Evolutionary conservation across 2,329 filamentous ascomycete species (phyloP).

Genomic region (Aspergillus pseudotamarii): DNA sequence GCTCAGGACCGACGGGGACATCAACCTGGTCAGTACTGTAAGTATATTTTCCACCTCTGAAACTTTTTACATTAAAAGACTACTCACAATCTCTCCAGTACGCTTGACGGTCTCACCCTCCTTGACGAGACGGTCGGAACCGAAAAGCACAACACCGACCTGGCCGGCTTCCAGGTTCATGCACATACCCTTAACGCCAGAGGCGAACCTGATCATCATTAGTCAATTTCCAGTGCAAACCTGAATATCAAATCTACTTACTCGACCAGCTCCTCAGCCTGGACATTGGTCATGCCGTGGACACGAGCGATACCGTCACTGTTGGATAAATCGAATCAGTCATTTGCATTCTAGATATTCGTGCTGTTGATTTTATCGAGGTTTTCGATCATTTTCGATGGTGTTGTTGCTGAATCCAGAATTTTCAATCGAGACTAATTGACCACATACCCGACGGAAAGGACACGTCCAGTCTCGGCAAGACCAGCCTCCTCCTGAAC

Average conservation of each 20-base stretch:
- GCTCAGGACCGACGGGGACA: slow-evolving; percentile 86
- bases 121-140: slow-evolving; percentile 99
- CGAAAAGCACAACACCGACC: slow-evolving; percentile 99
- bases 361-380: slow-evolving; percentile 17
- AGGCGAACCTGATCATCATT: slow-evolving; percentile 76
- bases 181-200: slow-evolving; percentile 99
- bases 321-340: slow-evolving; percentile 32
- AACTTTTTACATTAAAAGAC: not conserved
- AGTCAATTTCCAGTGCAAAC: slow-evolving; percentile 25
- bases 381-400: slow-evolving; percentile 33
- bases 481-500: slow-evolving; percentile 95
- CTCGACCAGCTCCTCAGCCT: slow-evolving; percentile 99
- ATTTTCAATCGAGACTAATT: slow-evolving; percentile 30
- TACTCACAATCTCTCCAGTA: slow-evolving; percentile 96
- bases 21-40: slow-evolving; percentile 68
- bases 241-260: slow-evolving; percentile 58
- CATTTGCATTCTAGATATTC: slow-evolving; percentile 3
- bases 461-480: slow-evolving; percentile 97
- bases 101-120: slow-evolving; percentile 99
- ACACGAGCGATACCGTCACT: slow-evolving; percentile 99
- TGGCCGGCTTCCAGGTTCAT: slow-evolving; percentile 99
- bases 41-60: slow-evolving; percentile 8
- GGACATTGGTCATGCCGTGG: slow-evolving; percentile 99
- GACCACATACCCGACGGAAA: slow-evolving; percentile 91
- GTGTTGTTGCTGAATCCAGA: slow-evolving; percentile 29